These are phyloP conservation scores for Malassezia globosa DNA, from an alignment of 1,284 basidiomycete genomes.

Conservation along the genomic window DNA sequence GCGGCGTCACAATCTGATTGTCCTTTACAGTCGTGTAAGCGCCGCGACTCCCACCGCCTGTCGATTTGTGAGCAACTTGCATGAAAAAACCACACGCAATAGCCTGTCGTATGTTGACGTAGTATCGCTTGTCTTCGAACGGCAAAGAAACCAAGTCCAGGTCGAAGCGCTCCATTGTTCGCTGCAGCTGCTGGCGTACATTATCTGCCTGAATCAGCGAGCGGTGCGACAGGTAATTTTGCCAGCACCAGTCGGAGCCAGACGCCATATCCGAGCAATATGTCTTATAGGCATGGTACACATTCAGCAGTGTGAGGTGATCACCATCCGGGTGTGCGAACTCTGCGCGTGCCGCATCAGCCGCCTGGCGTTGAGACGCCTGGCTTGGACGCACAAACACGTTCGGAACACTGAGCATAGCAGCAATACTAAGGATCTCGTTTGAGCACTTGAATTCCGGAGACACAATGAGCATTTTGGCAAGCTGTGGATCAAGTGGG, in stretches of 20 bases:
- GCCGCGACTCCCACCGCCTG: constrained; percentile 28
- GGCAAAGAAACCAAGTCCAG: constrained; percentile 66
- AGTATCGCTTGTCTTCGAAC: constrained; percentile 66
- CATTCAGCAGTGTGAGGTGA: constrained; percentile 86
- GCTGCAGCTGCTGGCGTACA: constrained; percentile 78
- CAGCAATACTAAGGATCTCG: constrained; percentile 85
- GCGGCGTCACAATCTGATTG: constrained; percentile 83
- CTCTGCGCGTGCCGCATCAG: constrained; percentile 78
- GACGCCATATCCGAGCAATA: constrained; percentile 48
- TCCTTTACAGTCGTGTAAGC: constrained; percentile 71
- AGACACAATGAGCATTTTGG: constrained; percentile 81
- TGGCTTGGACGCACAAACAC: constrained; percentile 71
- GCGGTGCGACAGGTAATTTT: constrained; percentile 74
- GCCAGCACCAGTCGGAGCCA: constrained; percentile 68
- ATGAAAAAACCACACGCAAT: constrained; percentile 93
- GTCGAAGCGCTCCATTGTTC: constrained; percentile 71
- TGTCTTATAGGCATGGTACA: constrained; percentile 81
- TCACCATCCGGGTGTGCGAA: constrained; percentile 89
- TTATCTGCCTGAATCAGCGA: constrained; percentile 86
- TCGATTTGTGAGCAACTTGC: constrained; percentile 79
- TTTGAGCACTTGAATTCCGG: constrained; percentile 93
- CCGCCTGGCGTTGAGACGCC: constrained; percentile 62
- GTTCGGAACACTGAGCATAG: constrained; percentile 87
- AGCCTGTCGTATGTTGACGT: constrained; percentile 67
- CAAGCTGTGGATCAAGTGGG: constrained; percentile 87